Evolutionary conservation across 768 basidiomycete genomes (phyloP).

Genomic region (Lepiota venenata): DNA sequence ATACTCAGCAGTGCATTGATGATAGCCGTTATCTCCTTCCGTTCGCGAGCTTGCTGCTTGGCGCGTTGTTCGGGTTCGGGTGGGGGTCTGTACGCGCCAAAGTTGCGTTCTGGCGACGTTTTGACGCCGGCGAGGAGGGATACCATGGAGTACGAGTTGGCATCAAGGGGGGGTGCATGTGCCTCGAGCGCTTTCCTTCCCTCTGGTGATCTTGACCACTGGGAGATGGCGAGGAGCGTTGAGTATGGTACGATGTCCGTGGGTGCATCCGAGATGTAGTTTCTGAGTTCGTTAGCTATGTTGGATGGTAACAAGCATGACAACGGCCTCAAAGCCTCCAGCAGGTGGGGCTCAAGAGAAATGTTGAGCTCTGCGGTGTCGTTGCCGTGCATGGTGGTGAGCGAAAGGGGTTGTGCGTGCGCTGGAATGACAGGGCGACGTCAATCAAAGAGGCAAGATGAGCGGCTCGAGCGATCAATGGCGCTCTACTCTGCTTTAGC

Average conservation of each 20-base stretch:
- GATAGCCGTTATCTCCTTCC: conserved; percentile 64
- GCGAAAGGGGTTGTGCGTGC: conserved; percentile 11
- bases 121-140: conserved; percentile 73
- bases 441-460: conserved; percentile 10
- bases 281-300: conserved; percentile 37
- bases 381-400: conserved; percentile 16
- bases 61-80: conserved; percentile 45
- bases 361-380: conserved; percentile 36
- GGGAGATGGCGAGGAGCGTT: conserved; percentile 54
- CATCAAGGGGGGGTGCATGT: conserved; percentile 39
- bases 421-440: conserved; percentile 2
- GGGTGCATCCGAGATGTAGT: conserved; percentile 32
- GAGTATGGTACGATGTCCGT: conserved; percentile 58
- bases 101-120: conserved; percentile 75
- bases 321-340: conserved; percentile 44
- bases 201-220: conserved; percentile 60
- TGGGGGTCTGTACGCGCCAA: conserved; percentile 47
- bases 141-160: conserved; percentile 63
- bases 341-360: conserved; percentile 67
- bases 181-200: conserved; percentile 33
- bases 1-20: conserved; percentile 73
- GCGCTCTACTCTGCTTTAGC: neutral
- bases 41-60: conserved; percentile 46
- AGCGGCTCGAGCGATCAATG: conserved; percentile 14
- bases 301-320: conserved; percentile 40